phyloP scores from a whole-genome alignment of 2,329 filamentous ascomycete genomes.

The Cladophialophora carrionii region DNA sequence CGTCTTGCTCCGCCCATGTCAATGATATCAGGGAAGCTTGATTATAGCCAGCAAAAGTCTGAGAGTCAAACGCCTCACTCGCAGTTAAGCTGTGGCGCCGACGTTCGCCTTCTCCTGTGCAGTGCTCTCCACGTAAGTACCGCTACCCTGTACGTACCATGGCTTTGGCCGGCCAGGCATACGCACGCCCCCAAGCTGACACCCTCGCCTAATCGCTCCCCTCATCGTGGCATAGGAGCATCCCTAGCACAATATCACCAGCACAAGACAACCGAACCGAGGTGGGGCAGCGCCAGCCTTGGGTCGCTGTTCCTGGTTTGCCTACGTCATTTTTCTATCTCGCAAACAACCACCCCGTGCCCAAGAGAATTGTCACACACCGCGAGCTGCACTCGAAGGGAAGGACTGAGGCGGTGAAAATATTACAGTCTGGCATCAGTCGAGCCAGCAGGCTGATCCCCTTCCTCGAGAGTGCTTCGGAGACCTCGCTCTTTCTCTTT shows the following conservation, averaged over 20 bases:
- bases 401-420: not conserved
- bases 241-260: not conserved
- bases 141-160: not conserved
- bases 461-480: not conserved
- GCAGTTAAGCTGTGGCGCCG: not conserved
- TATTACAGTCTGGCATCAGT: not conserved
- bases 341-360: not conserved
- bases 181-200: not conserved
- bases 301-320: constrained; percentile 2
- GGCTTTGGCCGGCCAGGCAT: not conserved
- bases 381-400: not conserved
- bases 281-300: constrained; percentile 1
- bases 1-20: not conserved
- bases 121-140: too few species aligned
- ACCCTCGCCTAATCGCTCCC: not conserved
- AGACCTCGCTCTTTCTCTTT: not conserved
- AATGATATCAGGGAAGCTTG: not conserved
- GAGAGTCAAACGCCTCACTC: not conserved
- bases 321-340: constrained; percentile 6
- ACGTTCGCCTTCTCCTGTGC: not conserved
- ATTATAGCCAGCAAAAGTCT: not conserved
- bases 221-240: not conserved
- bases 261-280: not conserved
- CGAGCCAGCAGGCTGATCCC: not conserved
- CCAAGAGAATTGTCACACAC: not conserved